Base-by-base conservation (phyloP, 129 eudicot genomes). In the Escallonia rubra region DNA sequence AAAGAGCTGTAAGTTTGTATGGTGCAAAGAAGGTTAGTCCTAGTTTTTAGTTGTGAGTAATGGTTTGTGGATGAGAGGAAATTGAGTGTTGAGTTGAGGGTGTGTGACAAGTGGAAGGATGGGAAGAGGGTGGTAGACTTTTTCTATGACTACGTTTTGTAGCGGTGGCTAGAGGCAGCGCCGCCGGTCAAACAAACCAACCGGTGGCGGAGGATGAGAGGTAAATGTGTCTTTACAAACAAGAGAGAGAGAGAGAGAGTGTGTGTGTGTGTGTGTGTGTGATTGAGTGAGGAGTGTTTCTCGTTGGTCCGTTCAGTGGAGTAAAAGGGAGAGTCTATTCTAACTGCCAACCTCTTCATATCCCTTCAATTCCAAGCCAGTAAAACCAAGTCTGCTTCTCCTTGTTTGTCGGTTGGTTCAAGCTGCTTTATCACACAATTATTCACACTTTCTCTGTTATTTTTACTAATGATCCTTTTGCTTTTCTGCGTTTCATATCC, bases 31-130 rank as follows among this genome's bases (percentile, higher is more conserved):
- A 70, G 57, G 76, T 68, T 66, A 84, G 64, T 83, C 96, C 96
- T 83, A 66, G 85, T 88, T 88, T 91, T 87, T 75, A 88, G 96
- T 88, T 78, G 10, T 47, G 81, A 87, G 86, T 80, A 76, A 65
- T 71, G 83, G 85, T 85, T 80, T 81, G 83, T 74, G 81, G 82
- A 71, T 44, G 81, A 76, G 81, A 73, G 77, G 72, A 55, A 78
- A 54, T 67, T 64, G 76, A 76, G 78, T 83, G 82, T 23, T 63
- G 66, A 72, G 82, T 74, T 65, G 60, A 59, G 81, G n/a, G 84
- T 75, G 75, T 72, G 83, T 83, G 89, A 84, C 88, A 85, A 77
- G 77, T 82, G 88, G 86, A 69, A 74, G 88, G 95, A 75, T 74
- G 79, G 61, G 56, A 70, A 56, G 10, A 46, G 23, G 45, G 46